Evolutionary conservation across 164 flowering plant genomes (phyloP).

Genomic region (Magnolia sinica): DNA sequence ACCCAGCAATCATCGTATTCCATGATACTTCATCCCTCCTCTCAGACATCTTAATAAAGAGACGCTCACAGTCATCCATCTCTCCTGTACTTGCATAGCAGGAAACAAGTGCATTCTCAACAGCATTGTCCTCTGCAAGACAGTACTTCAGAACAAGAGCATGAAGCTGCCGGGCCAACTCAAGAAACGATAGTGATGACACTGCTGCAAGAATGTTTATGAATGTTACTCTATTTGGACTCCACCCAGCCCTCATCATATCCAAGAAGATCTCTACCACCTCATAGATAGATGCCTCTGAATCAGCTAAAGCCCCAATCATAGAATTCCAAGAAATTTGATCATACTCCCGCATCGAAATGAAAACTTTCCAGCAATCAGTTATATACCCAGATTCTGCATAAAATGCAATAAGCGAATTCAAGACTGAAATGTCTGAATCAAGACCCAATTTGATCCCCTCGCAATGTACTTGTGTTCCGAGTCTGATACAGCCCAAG

Average conservation of each 20-base stretch:
- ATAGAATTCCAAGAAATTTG: constrained; percentile 83
- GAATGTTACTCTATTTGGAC: constrained; percentile 65
- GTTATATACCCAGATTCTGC: constrained; percentile 47
- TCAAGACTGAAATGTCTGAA: constrained; percentile 75
- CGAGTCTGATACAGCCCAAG: constrained; percentile 45
- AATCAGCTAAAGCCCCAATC: constrained; percentile 61
- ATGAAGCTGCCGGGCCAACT: constrained; percentile 63
- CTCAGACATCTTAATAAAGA: constrained; percentile 60
- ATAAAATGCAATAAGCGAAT: constrained; percentile 76
- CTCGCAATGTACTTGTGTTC: constrained; percentile 65
- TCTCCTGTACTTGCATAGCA: constrained; percentile 74
- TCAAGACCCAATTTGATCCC: constrained; percentile 76
- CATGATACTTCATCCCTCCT: constrained; percentile 79
- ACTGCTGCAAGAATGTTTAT: constrained; percentile 60
- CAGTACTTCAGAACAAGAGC: constrained; percentile 47
- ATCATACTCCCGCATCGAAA: constrained; percentile 58
- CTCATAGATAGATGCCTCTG: constrained; percentile 36
- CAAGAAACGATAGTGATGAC: constrained; percentile 46
- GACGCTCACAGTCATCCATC: constrained; percentile 60
- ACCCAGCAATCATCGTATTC: constrained; percentile 87
- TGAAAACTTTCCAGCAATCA: constrained; percentile 60
- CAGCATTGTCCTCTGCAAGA: constrained; percentile 36
- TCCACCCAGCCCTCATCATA: constrained; percentile 71
- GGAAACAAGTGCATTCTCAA: constrained; percentile 72
- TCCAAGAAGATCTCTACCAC: constrained; percentile 44